A percentile compares a stretch with the other conserved stretches of the same genome.
These are phyloP conservation scores for Gynostemma pentaphyllum DNA, from an alignment of 306 rosid species.

Conservation along the genomic window DNA sequence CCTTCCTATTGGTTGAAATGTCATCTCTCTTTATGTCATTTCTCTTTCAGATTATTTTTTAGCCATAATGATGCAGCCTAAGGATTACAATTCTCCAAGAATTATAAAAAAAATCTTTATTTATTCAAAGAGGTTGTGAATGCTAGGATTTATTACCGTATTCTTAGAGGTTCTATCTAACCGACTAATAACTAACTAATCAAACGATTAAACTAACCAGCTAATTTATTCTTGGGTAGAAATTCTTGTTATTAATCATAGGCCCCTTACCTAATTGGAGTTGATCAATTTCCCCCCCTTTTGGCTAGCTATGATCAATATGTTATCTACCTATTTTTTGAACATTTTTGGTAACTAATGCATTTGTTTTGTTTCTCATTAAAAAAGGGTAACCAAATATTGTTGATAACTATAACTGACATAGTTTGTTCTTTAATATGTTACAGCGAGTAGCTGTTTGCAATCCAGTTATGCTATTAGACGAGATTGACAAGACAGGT, in stretches of 20 bases:
- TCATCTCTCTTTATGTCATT: neutral
- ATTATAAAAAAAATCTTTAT: too few relatives aligned
- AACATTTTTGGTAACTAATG: too few relatives aligned
- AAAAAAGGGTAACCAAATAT: too few relatives aligned
- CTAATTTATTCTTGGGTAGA: neutral
- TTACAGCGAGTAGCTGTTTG: conserved; percentile 65
- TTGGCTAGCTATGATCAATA: conserved; percentile 4
- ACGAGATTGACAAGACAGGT: conserved; percentile 96
- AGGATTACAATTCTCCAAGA: too few relatives aligned
- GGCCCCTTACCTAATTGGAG: neutral
- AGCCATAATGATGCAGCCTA: neutral
- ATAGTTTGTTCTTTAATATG: conserved; percentile 16
- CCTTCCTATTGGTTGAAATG: neutral
- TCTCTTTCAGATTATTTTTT: neutral
- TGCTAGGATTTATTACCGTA: too few relatives aligned
- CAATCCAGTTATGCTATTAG: conserved; percentile 93
- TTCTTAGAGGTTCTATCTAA: too few relatives aligned
- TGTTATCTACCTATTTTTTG: conserved; percentile 3
- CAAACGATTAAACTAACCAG: too few relatives aligned
- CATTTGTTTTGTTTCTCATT: too few relatives aligned
- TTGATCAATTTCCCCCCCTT: neutral
- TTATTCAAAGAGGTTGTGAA: too few relatives aligned
- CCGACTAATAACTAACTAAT: too few relatives aligned
- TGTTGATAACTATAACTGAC: too few relatives aligned
- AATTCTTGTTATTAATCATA: neutral